Evolutionary conservation across 2,329 filamentous ascomycete genomes (phyloP), one percentile per base, ranked within the genome.

Genomic region (Aspergillus cejpii): DNA sequence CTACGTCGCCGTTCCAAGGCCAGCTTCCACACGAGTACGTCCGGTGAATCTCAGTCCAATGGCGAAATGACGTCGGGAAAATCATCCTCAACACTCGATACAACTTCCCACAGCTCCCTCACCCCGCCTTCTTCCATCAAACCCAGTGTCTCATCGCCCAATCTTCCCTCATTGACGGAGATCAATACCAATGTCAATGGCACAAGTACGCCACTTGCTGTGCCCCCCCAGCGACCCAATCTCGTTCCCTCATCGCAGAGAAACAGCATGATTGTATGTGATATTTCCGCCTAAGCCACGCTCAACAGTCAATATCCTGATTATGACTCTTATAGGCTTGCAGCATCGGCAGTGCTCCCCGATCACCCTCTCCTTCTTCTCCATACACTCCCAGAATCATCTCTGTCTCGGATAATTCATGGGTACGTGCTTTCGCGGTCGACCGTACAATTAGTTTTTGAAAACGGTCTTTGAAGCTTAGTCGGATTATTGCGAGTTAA

Each of bases 331-430:
- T 41, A 43, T 44, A 73, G 70, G 62, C 63, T 28, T 60, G 60
- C 56, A 3, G 58, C 59, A 5, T 63, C 63, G 1, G 53, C 57
- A 58, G 61, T 34, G 52, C 52, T 31, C 62, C 65, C 40, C 78
- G 76, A 60, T 74, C 69, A 44, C 76, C 72, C 51, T 69, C 78
- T 50, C 79, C 84, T 6, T 77, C 82, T 14, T 95, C 89, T 43
- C 81, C 84, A 34, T 91, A 87, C 68, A 85, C 88, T 23, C 90
- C 91, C 19, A 80, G 81, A 56, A 79, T 96, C 29, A 71, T 83
- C 34, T 95, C 90, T 26, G 74, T 95, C 29, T 74, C 80, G 7
- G 87, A 95, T 53, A 86, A 85, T 55, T 83, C 87, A 47, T 94
- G 88, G 85, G 89, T 94, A 78, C 58, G 82, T 73, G 47, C n/a